A percentile compares a stretch with the other conserved stretches of the same genome.
Evolutionary conservation across 2,329 filamentous ascomycete species (phyloP).

Genomic region (Leptoxyphium fumago): DNA sequence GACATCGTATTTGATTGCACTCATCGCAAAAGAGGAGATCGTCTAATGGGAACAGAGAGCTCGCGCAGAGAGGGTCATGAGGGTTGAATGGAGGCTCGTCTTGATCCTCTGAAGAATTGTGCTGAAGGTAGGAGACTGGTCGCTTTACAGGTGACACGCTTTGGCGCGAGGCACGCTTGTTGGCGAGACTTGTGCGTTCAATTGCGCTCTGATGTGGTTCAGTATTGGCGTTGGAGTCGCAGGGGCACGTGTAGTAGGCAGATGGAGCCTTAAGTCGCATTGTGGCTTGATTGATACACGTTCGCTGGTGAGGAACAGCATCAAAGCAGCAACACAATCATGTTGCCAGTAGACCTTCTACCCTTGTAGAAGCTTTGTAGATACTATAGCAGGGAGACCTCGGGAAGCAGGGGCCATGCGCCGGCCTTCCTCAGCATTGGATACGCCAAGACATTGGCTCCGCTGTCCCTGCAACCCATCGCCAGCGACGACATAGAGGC

Average conservation of each 20-base stretch:
- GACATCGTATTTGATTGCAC: conserved; percentile 90
- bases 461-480: not conserved
- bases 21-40: conserved; percentile 94
- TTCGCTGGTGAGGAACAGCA: too few relatives aligned
- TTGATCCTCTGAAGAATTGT: conserved; percentile 37
- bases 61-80: conserved; percentile 68
- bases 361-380: too few relatives aligned
- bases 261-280: not conserved
- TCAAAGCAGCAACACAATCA: too few relatives aligned
- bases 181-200: not conserved
- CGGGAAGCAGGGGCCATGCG: too few relatives aligned
- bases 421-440: not conserved
- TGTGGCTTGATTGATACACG: not conserved
- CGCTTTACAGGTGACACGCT: not conserved
- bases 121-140: not conserved
- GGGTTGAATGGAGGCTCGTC: conserved; percentile 78
- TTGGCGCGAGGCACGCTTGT: not conserved
- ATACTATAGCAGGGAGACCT: too few relatives aligned
- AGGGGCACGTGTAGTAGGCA: not conserved
- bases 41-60: conserved; percentile 83
- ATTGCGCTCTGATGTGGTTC: not conserved
- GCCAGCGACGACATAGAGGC: not conserved
- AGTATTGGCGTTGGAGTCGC: not conserved
- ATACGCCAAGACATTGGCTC: not conserved
- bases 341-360: too few relatives aligned